Conservation (phyloP, 2,329 filamentous ascomycete species). For the Juglanconis sp. region DNA sequence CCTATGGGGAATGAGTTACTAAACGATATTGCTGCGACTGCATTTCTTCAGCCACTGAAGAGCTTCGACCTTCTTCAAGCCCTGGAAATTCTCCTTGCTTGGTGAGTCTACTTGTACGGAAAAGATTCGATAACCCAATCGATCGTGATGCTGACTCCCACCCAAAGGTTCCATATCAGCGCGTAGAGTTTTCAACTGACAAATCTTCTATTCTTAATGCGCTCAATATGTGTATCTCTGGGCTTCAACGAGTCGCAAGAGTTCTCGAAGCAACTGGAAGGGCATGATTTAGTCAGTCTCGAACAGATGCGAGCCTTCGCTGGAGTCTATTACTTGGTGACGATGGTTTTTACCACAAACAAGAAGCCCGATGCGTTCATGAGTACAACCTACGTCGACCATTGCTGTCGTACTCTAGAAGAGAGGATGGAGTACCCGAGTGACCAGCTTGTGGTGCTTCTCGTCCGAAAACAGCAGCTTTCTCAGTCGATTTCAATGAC, state of each 20-base stretch:
- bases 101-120: conserved; percentile 30
- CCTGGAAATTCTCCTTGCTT: conserved; percentile 42
- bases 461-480: conserved; percentile 47
- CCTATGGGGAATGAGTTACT: conserved; percentile 42
- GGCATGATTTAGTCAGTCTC: conserved; percentile 27
- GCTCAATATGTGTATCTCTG: conserved; percentile 43
- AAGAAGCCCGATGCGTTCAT: conserved; percentile 48
- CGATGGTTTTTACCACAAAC: conserved; percentile 36
- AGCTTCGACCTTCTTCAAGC: conserved; percentile 47
- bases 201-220: conserved; percentile 45
- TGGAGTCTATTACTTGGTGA: conserved; percentile 49
- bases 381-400: conserved; percentile 42
- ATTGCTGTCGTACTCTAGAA: conserved; percentile 41
- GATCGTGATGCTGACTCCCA: background rate
- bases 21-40: conserved; percentile 38
- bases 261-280: conserved; percentile 19
- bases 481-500: conserved; percentile 44
- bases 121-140: background rate
- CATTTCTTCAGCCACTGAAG: conserved; percentile 39
- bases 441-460: conserved; percentile 42
- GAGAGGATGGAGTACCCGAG: conserved; percentile 39
- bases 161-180: conserved; percentile 43
- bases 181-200: conserved; percentile 48
- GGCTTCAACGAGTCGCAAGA: conserved; percentile 32
- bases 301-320: conserved; percentile 46